These are phyloP conservation scores for Podila clonocystis DNA, from an alignment of 192 early-diverging fungal species.

Conservation along the genomic window DNA sequence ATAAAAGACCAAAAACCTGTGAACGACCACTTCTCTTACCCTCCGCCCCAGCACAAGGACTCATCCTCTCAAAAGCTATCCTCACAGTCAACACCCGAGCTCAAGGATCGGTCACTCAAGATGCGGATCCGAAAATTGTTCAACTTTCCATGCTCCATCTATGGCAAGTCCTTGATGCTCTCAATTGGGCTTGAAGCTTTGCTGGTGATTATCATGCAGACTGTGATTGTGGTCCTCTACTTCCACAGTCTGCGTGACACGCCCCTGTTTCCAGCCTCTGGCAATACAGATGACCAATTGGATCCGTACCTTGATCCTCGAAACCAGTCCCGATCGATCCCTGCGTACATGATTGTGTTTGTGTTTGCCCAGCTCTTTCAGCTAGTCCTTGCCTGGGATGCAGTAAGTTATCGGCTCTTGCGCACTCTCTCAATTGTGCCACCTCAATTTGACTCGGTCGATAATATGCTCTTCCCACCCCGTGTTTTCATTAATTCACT, in stretches of 20 bases:
- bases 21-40: conserved; percentile 20
- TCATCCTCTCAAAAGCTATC: not conserved
- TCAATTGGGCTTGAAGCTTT: conserved; percentile 36
- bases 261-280: conserved; percentile 5
- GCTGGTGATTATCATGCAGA: conserved; percentile 41
- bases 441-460: too few species aligned
- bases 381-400: conserved; percentile 72
- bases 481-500: too few species aligned
- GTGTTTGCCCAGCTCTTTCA: conserved; percentile 76
- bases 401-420: conserved; percentile 60
- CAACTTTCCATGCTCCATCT: conserved; percentile 37
- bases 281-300: not conserved
- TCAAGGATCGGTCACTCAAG: conserved; percentile 8
- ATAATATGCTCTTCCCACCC: too few species aligned
- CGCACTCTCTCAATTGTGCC: too few species aligned
- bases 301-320: conserved; percentile 23
- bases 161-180: conserved; percentile 39
- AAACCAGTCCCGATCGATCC: conserved; percentile 56
- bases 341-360: conserved; percentile 80
- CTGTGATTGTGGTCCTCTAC: conserved; percentile 37
- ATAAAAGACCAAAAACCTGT: conserved; percentile 14
- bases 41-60: conserved; percentile 14
- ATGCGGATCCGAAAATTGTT: conserved; percentile 15
- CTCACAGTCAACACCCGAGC: not conserved
- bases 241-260: conserved; percentile 20